These are phyloP conservation scores for Blastocystis sp. DNA, from an alignment of 352 stramenopile species.

Conservation along the genomic window DNA sequence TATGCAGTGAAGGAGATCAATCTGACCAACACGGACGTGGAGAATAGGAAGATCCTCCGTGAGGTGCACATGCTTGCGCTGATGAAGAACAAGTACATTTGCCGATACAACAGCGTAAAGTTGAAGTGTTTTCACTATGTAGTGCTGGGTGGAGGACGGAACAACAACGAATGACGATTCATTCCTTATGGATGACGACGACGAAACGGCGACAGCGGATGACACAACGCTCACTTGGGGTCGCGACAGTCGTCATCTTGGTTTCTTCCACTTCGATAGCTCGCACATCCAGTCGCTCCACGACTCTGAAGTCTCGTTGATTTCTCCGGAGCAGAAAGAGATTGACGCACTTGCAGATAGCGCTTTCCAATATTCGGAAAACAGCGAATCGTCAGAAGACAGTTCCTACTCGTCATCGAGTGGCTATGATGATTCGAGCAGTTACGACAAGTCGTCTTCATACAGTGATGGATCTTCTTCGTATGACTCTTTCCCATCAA, in stretches of 20 bases:
- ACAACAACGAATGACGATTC: not conserved
- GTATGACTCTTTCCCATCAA: not conserved
- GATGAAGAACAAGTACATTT: slow-evolving; percentile 5
- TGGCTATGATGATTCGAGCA: no score
- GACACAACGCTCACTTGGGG: slow-evolving; percentile 12
- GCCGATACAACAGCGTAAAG: slow-evolving; percentile 6
- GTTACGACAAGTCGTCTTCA: not conserved
- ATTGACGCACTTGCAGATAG: not conserved
- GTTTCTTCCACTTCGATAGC: not conserved
- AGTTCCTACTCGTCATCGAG: not conserved
- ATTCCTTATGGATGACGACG: not conserved
- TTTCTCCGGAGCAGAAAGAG: no score
- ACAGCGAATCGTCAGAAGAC: not conserved
- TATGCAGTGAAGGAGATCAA: slow-evolving; percentile 11
- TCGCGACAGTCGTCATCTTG: not conserved
- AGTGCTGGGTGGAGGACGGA: slow-evolving; percentile 3
- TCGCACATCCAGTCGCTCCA: not conserved
- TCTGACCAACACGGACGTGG: not conserved
- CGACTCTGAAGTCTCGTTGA: no score
- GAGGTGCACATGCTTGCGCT: not conserved
- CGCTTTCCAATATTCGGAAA: not conserved
- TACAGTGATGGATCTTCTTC: not conserved
- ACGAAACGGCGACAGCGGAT: not conserved
- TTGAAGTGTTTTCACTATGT: not conserved
- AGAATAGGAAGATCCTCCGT: slow-evolving; percentile 13